Conservation (phyloP, 129 eudicot species). For the Flaveria ramosissima region DNA sequence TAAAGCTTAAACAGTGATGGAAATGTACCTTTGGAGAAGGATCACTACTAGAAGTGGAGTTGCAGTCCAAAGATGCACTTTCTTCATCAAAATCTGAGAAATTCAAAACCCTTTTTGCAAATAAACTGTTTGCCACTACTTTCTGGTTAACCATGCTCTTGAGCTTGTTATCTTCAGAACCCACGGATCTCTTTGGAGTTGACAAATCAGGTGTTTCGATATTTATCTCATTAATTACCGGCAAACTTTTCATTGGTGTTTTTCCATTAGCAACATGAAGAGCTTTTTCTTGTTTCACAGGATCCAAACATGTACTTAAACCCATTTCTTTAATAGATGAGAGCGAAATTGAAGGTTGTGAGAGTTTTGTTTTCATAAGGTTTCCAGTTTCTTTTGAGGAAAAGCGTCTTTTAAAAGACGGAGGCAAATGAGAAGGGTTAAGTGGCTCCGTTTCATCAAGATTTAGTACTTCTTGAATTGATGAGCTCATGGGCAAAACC, state of each 20-base stretch:
- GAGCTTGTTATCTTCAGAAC: constrained; percentile 56
- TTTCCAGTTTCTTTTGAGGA: constrained; percentile 33
- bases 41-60: constrained; percentile 1
- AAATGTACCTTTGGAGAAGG: constrained; percentile 21
- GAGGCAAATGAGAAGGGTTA: constrained; percentile 48
- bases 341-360: constrained; percentile 22
- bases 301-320: constrained; percentile 28
- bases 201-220: constrained; percentile 64
- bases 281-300: constrained; percentile 12
- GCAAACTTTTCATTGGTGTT: constrained; percentile 56
- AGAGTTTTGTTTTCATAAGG: constrained; percentile 32
- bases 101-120: constrained; percentile 55
- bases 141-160: constrained; percentile 41
- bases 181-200: constrained; percentile 68
- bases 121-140: constrained; percentile 27
- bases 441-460: constrained; percentile 34
- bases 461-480: constrained; percentile 17
- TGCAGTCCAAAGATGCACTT: constrained; percentile 25
- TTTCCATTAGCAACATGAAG: constrained; percentile 26
- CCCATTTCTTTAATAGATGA: constrained; percentile 32
- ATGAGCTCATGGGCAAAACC: constrained; percentile 23
- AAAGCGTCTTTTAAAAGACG: constrained; percentile 50
- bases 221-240: constrained; percentile 27
- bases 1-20: neutral
- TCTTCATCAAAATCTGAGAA: constrained; percentile 50